Percentiles rank a stretch among this genome's conserved stretches.
Conservation (phyloP, 768 basidiomycete genomes). For the Zangia roseola region DNA sequence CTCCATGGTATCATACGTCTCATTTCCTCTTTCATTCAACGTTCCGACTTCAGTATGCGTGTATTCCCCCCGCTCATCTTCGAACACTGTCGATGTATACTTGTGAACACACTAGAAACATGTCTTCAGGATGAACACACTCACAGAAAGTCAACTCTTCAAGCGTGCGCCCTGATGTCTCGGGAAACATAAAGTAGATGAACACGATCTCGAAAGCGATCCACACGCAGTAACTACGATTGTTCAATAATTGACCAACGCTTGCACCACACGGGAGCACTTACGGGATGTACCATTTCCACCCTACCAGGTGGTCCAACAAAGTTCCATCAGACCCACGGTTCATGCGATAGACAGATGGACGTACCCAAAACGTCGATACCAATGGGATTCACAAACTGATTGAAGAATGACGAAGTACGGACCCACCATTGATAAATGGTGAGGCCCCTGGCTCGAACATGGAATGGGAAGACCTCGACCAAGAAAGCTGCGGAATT, state of each 20-base stretch:
- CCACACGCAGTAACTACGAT: slow-evolving; percentile 9
- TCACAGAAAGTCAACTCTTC: slow-evolving; percentile 15
- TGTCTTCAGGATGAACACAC: not conserved
- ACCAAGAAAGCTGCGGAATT: slow-evolving; percentile 50
- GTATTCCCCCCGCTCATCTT: no score
- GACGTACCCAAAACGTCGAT: slow-evolving; percentile 3
- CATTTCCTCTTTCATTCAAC: no score
- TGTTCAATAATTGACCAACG: not conserved
- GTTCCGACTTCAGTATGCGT: no score
- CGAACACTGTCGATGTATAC: not conserved
- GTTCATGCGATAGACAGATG: no score
- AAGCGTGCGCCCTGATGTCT: slow-evolving; percentile 14
- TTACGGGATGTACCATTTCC: slow-evolving; percentile 14
- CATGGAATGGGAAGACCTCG: slow-evolving; percentile 62
- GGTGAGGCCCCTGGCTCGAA: slow-evolving; percentile 58
- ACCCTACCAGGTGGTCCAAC: not conserved
- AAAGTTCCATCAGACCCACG: not conserved
- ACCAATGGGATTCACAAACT: slow-evolving; percentile 12
- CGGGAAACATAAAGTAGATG: slow-evolving; percentile 15
- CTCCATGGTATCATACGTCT: no score
- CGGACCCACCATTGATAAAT: slow-evolving; percentile 61
- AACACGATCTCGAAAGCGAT: slow-evolving; percentile 12
- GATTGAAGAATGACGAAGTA: slow-evolving; percentile 11
- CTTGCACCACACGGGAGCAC: not conserved
- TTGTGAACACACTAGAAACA: no score